Evolutionary conservation across 2,329 filamentous ascomycete genomes (phyloP), one percentile per base, ranked within the genome.

Genomic region (Xylaria hypoxylon): DNA sequence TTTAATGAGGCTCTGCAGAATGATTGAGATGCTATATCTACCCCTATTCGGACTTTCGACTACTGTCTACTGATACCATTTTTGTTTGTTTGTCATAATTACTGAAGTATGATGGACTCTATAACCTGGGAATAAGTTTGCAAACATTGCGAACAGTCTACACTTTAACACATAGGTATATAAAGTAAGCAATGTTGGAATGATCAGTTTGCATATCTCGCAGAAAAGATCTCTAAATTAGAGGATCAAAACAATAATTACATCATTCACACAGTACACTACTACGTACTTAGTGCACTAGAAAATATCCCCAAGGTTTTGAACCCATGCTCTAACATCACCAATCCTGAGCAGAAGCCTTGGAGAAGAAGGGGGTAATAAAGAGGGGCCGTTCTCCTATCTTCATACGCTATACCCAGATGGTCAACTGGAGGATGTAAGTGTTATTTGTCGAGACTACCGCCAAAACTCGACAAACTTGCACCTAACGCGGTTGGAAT

Each of bases 1-100:
- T n/a, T 44, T 19, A 7, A 55, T 52, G 59, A 59, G 59, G 64
- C 53, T 66, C 53, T 55, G 22, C 31, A 24, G 17, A 11, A 35
- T 47, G 5, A 28, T 53, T 31, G 22, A 48, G 52, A 40, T n/a
- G n/a, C n/a, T n/a, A n/a, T 48, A 55, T 11, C 13, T n/a, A 24
- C 17, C 15, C 40, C 22, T 35, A 22, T 40, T 6, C 5, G 55
- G 10, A 28, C 13, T 22, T 45, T 47, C 22, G n/a, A 45, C 47
- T 45, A 15, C 2, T 33, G 42, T 33, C 19, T 45, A 31, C 15
- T 51, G 8, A 31, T 45, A 28, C 26, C 5, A 13, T 45, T 44
- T n/a, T 2, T 31, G n/a, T 28, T 11, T n/a, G 19, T 10, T 55
- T 24, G 31, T 24, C 31, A 11, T 24, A 4, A 38, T 10, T 17